Evolutionary conservation across 345 rosid genomes (phyloP), one percentile per base, ranked within the genome.

Genomic region (Noccaea caerulescens): DNA sequence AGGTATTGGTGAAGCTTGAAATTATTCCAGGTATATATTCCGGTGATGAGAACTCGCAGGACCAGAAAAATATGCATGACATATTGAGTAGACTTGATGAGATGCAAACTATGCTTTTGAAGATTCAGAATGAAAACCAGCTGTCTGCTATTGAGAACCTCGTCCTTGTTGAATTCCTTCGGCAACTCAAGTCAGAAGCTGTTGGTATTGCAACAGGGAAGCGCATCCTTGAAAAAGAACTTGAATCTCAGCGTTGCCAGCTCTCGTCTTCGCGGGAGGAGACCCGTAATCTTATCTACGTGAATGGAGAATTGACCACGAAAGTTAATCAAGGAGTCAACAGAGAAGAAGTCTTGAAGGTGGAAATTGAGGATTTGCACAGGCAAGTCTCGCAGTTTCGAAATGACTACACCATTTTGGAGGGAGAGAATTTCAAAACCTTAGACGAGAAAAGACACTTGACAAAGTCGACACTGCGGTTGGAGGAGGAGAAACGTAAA

Each of bases 181-280:
- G 80, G 80, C 86, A 85, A 80, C 82, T 82, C 66, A 86, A 84
- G 71, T 74, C 72, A 69, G 96, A 91, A 75, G 82, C 82, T 45
- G 80, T 71, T 10, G 73, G 71, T 81, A 82, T 87, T 58, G 82
- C 76, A 63, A 33, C 77, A 46, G 82, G 80, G 75, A 87, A 80
- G 74, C 72, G 66, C 72, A 67, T 50, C 53, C 79, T 88, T 57
- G 76, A 65, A 67, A 76, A 78, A 58, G 81, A 86, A 71, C 82
- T 82, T 71, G 80, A 79, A 38, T 69, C 66, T 72, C 88, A 58
- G 68, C 71, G 80, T 55, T 81, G 70, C 75, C 83, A 81, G 80
- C 72, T 86, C 39, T 55, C 77, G 13, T 36, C 64, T 72, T 80
- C 84, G 70, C 88, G 66, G 73, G 76, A 68, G 58, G 85, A 82